Conservation (phyloP, 768 basidiomycete genomes). For the Tricholoma sp. region DNA sequence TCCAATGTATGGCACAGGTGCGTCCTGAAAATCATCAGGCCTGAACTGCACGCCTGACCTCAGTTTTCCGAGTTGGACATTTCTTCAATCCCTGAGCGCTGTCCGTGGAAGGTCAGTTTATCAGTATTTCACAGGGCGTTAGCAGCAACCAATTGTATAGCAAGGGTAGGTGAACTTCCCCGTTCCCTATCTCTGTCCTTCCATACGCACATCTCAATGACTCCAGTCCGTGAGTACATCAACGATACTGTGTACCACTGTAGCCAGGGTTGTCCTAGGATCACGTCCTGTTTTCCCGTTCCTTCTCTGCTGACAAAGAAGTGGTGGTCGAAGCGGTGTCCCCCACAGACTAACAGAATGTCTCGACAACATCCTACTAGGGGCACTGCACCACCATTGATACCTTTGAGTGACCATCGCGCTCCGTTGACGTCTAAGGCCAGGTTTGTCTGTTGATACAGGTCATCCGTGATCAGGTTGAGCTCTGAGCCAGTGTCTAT, state of each 20-base stretch:
- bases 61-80: conserved; percentile 7
- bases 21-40: conserved; percentile 1
- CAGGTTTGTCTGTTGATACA: not conserved
- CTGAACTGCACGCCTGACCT: conserved; percentile 1
- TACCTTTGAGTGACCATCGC: not conserved
- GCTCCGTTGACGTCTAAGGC: not conserved
- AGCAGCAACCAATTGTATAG: conserved; percentile 2
- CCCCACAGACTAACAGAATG: conserved; percentile 11
- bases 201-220: conserved; percentile 14
- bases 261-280: conserved; percentile 20
- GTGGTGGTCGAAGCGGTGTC: conserved; percentile 11
- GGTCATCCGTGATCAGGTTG: not conserved
- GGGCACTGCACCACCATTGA: not conserved
- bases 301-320: not conserved
- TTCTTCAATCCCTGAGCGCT: not conserved
- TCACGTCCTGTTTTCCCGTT: conserved; percentile 8
- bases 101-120: not conserved
- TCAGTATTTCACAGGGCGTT: conserved; percentile 1
- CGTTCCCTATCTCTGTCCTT: conserved; percentile 8
- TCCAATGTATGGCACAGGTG: conserved; percentile 11
- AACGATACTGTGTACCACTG: conserved; percentile 15
- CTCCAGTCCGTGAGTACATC: conserved; percentile 7
- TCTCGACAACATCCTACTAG: conserved; percentile 15
- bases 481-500: no score
- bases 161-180: conserved; percentile 3